A percentile compares a stretch with the other conserved stretches of the same genome.
Conservation (phyloP, 106 monocot species). For the Platanthera zijinensis region DNA sequence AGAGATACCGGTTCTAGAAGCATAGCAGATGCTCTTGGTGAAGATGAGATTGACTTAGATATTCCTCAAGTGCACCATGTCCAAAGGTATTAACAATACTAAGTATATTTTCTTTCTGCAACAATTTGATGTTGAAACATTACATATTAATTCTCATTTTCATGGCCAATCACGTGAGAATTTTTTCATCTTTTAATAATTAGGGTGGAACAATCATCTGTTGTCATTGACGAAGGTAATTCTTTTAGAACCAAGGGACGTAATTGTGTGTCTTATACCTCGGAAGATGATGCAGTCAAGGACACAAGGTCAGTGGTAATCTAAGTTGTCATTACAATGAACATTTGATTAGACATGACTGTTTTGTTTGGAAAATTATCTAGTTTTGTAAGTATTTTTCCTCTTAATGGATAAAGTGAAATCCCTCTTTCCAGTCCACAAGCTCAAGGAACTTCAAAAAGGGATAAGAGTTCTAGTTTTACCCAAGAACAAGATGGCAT, state of each 20-base stretch:
- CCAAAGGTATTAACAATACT: slow-evolving; percentile 8
- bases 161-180: neutral
- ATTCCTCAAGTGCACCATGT: slow-evolving; percentile 20
- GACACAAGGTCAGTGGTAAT: slow-evolving; percentile 22
- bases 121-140: neutral
- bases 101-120: neutral
- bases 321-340: neutral
- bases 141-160: neutral
- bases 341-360: neutral
- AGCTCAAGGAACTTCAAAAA: slow-evolving; percentile 18
- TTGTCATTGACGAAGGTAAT: slow-evolving; percentile 10
- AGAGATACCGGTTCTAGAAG: slow-evolving; percentile 25
- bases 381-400: neutral
- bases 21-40: slow-evolving; percentile 93
- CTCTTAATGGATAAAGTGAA: slow-evolving; percentile 23
- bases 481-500: slow-evolving; percentile 39
- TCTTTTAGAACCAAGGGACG: slow-evolving; percentile 4
- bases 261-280: slow-evolving; percentile 8
- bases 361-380: slow-evolving; percentile 5
- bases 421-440: slow-evolving; percentile 7
- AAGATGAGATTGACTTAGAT: slow-evolving; percentile 78
- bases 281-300: slow-evolving; percentile 16
- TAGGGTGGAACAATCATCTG: slow-evolving; percentile 17
- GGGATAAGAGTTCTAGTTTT: slow-evolving; percentile 28
- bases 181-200: slow-evolving; percentile 1